phyloP scores from a whole-genome alignment of 2,329 filamentous ascomycete species.

The Botrytis aclada region DNA sequence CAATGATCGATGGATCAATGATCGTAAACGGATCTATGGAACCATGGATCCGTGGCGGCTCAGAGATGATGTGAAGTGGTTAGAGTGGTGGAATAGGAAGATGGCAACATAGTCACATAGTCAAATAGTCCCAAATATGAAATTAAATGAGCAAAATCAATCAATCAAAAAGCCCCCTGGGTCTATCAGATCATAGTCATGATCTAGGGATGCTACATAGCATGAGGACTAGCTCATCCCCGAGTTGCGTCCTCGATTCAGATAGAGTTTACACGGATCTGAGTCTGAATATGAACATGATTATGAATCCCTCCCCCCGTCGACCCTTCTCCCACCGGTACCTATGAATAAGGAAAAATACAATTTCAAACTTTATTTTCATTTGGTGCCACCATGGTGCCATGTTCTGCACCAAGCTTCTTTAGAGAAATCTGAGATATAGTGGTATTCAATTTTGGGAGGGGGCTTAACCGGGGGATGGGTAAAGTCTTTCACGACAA shows the following conservation, averaged over 20 bases:
- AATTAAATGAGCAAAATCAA: too few relatives aligned
- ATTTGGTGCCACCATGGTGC: slow-evolving; percentile 10
- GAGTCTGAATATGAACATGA: background rate
- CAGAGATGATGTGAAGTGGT: slow-evolving; percentile 1
- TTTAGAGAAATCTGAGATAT: background rate
- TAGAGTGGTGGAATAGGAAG: background rate
- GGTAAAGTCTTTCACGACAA: background rate
- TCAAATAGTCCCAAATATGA: too few relatives aligned
- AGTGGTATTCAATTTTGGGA: background rate
- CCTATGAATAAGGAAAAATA: background rate
- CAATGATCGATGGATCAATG: background rate
- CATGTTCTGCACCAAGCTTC: slow-evolving; percentile 28
- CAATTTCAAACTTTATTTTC: background rate
- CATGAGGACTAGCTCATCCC: background rate
- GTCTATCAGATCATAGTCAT: background rate
- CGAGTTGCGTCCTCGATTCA: background rate
- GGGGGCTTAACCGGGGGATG: slow-evolving; percentile 8
- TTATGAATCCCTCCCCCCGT: background rate
- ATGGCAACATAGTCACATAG: too few relatives aligned
- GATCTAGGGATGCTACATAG: background rate
- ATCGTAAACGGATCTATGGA: background rate
- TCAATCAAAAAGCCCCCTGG: background rate
- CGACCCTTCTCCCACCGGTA: too few relatives aligned
- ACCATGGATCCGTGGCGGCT: slow-evolving; percentile 1
- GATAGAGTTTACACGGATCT: background rate